phyloP scores from a whole-genome alignment of 1,139 yeast species.

The Yamadazyma atlantica region DNA sequence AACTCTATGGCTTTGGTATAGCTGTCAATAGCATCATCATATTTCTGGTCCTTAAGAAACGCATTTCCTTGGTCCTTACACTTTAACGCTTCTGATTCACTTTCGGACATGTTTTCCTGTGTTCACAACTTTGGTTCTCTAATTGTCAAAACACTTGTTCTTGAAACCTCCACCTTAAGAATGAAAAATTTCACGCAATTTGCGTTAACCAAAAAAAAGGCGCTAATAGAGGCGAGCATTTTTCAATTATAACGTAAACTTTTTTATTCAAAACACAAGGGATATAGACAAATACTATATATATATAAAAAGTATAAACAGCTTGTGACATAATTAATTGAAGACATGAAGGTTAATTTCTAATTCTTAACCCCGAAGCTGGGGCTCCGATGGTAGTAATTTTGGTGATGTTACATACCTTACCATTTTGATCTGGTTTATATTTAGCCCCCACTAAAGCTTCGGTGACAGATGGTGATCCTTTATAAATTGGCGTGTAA shows the following conservation, averaged over 20 bases:
- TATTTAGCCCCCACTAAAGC: slow-evolving; percentile 93
- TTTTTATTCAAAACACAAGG: slow-evolving; percentile 1
- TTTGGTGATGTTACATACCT: slow-evolving; percentile 70
- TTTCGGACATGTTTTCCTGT: too few relatives aligned
- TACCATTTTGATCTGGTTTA: slow-evolving; percentile 74
- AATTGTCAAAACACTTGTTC: too few relatives aligned
- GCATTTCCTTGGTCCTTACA: slow-evolving; percentile 74
- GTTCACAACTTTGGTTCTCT: not conserved
- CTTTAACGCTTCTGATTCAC: slow-evolving; percentile 37
- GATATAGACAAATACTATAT: not conserved
- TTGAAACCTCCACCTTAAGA: not conserved
- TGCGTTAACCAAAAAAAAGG: too few relatives aligned
- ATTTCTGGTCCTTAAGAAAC: slow-evolving; percentile 62
- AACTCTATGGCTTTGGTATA: slow-evolving; percentile 79
- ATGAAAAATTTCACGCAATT: not conserved
- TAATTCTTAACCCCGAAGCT: slow-evolving; percentile 84
- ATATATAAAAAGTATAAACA: not conserved
- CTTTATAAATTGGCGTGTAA: slow-evolving; percentile 84
- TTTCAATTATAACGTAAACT: not conserved
- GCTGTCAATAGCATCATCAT: slow-evolving; percentile 62
- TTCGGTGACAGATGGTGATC: slow-evolving; percentile 66
- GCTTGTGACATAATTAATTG: not conserved
- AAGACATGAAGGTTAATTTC: slow-evolving; percentile 19
- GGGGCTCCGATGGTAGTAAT: slow-evolving; percentile 88
- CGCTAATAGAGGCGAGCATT: too few relatives aligned